Base-by-base conservation (phyloP, 495 filamentous ascomycete species). In the Penicillium diatomitis region DNA sequence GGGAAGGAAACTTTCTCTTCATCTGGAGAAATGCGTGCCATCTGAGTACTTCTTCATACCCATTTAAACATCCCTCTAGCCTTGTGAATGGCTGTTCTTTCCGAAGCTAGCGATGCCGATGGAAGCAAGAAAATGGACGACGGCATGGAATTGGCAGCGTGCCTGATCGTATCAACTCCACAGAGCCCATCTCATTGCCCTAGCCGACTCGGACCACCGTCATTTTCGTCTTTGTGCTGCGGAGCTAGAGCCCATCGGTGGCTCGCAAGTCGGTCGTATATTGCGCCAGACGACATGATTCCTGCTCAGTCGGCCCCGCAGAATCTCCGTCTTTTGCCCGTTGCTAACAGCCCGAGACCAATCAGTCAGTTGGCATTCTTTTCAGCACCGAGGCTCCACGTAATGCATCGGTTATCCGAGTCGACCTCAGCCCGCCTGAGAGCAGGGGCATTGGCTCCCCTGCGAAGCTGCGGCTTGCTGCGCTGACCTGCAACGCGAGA, bases 271-370 rank as follows among this genome's bases (percentile, higher is more conserved):
- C 40, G 9, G 40, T 27, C 28, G 29, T 27, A 42, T 6, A 42
- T 31, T 42, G 40, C 40, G 11, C 29, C 29, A 32, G 29, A 32
- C 32, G 40, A 30, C 28, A 30, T 32, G n/a, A 2, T 42, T 8
- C 7, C 28, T 42, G 20, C 9, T 42, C 40, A n/a, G 11, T 42
- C 40, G 40, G 40, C 40, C 40, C 40, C 40, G 40, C 40, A 42
- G 9, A 42, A 42, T 42, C 29, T 42, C 40, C 40, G 40, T 42
- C 40, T 42, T 32, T 42, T 42, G 28, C 40, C 40, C 40, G 40
- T 42, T 42, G 40, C 29, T 10, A 20, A 32, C 9, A 30, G 40
- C 6, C 8, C 40, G 7, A 30, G 29, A n/a, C 4, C 6, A 42
- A n/a, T 30, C 4, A n/a, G 29, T 42, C 4, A 3, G 12, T 42